Evolutionary conservation across 2,329 filamentous ascomycete genomes (phyloP).

Genomic region (Aspergillus sp.): DNA sequence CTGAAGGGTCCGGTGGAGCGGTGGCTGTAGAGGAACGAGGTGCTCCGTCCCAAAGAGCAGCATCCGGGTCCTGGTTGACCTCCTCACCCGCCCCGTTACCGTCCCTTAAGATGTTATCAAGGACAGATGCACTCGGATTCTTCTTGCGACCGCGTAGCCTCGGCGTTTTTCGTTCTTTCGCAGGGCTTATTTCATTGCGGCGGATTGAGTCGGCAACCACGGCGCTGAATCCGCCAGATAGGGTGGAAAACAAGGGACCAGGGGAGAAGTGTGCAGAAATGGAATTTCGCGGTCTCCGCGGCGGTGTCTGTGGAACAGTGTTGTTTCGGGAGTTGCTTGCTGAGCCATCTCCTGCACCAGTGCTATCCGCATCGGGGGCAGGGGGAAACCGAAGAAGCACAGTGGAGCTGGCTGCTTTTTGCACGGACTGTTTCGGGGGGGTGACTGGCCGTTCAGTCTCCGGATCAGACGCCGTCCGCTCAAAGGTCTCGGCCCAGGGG

Average conservation of each 20-base stretch:
- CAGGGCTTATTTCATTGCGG: conserved; percentile 51
- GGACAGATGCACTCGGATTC: conserved; percentile 26
- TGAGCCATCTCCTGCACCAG: conserved; percentile 17
- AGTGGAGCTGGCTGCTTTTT: conserved; percentile 27
- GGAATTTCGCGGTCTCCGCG: conserved; percentile 45
- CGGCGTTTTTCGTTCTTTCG: conserved; percentile 29
- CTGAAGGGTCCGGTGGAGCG: conserved; percentile 29
- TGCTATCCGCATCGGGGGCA: conserved; percentile 35
- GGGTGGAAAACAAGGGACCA: conserved; percentile 59
- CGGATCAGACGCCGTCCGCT: conserved; percentile 23
- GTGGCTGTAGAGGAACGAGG: conserved; percentile 22
- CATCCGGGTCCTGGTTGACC: conserved; percentile 21
- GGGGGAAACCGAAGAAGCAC: conserved; percentile 41
- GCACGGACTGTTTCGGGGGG: conserved; percentile 22
- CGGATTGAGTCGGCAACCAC: conserved; percentile 65
- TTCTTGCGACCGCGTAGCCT: conserved; percentile 29
- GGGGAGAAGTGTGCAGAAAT: conserved; percentile 55
- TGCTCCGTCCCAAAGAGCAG: conserved; percentile 14
- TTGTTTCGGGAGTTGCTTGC: conserved; percentile 25
- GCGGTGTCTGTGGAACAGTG: conserved; percentile 37
- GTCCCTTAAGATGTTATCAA: conserved; percentile 19
- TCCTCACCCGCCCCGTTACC: conserved; percentile 19
- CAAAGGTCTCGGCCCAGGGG: conserved; percentile 37
- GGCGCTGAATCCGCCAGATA: conserved; percentile 60
- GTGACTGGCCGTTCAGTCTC: conserved; percentile 25